Evolutionary conservation across 805 yeast genomes (phyloP).

Genomic region (Candida odintsovae): DNA sequence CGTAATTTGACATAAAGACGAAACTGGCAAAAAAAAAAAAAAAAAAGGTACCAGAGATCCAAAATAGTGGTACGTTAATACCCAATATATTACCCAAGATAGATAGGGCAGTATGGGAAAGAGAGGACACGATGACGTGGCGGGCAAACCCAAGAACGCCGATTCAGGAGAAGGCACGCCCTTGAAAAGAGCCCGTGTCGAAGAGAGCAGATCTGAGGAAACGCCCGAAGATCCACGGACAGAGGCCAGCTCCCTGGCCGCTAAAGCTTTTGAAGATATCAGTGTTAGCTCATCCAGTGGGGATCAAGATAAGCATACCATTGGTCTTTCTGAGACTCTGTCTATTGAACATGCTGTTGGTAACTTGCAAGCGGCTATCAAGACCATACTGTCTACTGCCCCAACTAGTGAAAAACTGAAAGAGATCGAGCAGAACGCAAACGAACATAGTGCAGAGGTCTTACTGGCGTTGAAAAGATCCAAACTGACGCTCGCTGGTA

Average conservation of each 20-base stretch:
- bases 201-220: neutral
- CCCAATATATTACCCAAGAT: too few relatives aligned
- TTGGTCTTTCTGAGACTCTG: conserved; percentile 22
- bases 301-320: neutral
- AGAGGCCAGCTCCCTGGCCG: too few relatives aligned
- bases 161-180: neutral
- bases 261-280: too few relatives aligned
- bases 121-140: too few relatives aligned
- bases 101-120: too few relatives aligned
- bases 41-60: too few relatives aligned
- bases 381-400: conserved; percentile 46
- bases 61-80: too few relatives aligned
- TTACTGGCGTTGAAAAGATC: conserved; percentile 46
- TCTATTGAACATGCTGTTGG: conserved; percentile 47
- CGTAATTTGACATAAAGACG: too few relatives aligned
- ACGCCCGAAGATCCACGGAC: neutral
- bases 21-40: too few relatives aligned
- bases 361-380: conserved; percentile 46
- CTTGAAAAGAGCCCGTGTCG: neutral
- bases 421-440: conserved; percentile 26
- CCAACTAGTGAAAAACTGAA: conserved; percentile 44
- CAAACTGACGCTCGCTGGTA: conserved; percentile 54
- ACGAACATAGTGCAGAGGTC: conserved; percentile 33
- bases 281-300: too few relatives aligned
- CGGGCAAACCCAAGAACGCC: neutral